Base-by-base conservation (phyloP, 257 asterid species). In the Vinca minor region DNA sequence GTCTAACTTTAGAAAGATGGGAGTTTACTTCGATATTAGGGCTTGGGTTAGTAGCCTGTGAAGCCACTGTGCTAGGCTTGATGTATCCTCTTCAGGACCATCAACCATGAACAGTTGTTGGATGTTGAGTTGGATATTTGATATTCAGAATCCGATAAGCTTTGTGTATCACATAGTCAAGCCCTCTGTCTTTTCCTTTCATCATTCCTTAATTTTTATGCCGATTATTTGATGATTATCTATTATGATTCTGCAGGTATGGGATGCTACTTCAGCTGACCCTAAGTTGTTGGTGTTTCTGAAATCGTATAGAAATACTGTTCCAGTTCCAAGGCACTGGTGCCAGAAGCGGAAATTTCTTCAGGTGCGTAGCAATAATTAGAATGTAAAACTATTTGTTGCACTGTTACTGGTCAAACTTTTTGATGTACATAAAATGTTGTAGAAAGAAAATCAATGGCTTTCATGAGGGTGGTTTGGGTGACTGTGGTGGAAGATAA, bases 271-370 rank as follows among this genome's bases (percentile, higher is more conserved):
- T 72, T 72, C 98, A 29, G 44, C 88, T 23, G 98, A 89, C 70
- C 97, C 97, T 11, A 92, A 92, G 83, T 84, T 89, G 63, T 77
- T 92, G 82, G 98, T 92, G n/a, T 89, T 61, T 76, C 85, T 92
- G 59, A 92, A 92, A 79, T 89, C 98, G 8, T 92, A 89, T 63
- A 81, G 96, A 59, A 92, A 92, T 65, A 82, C 97, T 31, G 98
- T 92, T 71, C 96, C 96, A 11, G 98, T 92, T 62, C 98, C 98
- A n/a, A 87, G 98, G 26, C 98, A 92, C 76, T 89, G 98, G 98
- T 82, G 88, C 73, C 98, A 92, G 85, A 92, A 92, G 73, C 77
- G 98, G 67, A 92, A 89, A 72, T 92, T 85, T 81, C 77, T 89
- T 73, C 98, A 92, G 98, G 98, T 92, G 74, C 78, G 71, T 76